phyloP scores from a whole-genome alignment of 208 protist genomes.

The Wallacemonas rigidus region DNA sequence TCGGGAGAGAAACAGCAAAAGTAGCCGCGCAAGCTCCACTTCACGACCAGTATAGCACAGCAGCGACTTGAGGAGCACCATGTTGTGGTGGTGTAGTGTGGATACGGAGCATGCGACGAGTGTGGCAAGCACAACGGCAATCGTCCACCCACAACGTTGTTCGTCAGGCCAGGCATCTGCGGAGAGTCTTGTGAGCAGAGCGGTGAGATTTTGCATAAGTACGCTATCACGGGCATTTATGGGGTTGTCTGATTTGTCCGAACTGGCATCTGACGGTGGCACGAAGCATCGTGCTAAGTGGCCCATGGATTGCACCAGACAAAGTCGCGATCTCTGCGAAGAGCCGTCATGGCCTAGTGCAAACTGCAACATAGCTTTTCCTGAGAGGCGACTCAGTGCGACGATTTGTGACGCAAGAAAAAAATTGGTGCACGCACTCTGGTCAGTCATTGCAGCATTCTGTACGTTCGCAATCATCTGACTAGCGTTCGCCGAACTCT shows the following conservation, averaged over 20 bases:
- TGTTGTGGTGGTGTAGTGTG: background rate
- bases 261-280: background rate
- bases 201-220: background rate
- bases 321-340: background rate
- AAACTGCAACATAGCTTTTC: constrained; percentile 4
- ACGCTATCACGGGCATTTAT: background rate
- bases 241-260: background rate
- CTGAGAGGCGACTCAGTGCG: background rate
- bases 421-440: background rate
- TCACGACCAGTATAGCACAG: background rate
- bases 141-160: background rate
- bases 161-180: background rate
- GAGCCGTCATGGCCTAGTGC: background rate
- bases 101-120: background rate
- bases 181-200: background rate
- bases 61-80: background rate
- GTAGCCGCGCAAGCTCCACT: background rate
- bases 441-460: background rate
- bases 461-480: background rate
- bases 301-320: background rate
- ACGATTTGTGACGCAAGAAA: background rate
- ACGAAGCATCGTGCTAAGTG: constrained; percentile 7
- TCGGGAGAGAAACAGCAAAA: background rate
- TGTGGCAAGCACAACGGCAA: constrained; percentile 1
- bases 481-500: background rate